Evolutionary conservation across 129 eudicot genomes (phyloP).

Genomic region (Daucus carota): DNA sequence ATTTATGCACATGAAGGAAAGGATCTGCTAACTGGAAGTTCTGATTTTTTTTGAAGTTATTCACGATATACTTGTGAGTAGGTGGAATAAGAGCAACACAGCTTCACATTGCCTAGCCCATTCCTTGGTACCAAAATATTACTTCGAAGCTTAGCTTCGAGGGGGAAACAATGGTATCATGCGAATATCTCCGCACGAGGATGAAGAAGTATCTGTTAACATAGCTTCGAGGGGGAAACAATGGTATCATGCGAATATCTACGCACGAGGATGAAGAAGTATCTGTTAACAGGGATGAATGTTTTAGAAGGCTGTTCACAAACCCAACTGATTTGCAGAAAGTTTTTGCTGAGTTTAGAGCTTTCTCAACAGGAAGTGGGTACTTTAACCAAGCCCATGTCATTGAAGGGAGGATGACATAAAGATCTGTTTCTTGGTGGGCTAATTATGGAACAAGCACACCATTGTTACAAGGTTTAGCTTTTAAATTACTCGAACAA

Average conservation of each 20-base stretch:
- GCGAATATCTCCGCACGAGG: too few relatives aligned
- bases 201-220: too few relatives aligned
- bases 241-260: too few relatives aligned
- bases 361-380: too few relatives aligned
- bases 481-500: too few relatives aligned
- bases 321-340: background rate
- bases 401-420: background rate
- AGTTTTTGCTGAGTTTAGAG: background rate
- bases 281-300: background rate
- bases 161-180: background rate
- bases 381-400: background rate
- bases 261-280: too few relatives aligned
- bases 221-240: too few relatives aligned
- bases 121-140: background rate
- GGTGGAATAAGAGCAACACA: slow-evolving; percentile 11
- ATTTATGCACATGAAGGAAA: slow-evolving; percentile 1
- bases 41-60: slow-evolving; percentile 2
- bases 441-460: background rate
- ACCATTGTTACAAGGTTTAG: background rate
- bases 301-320: background rate
- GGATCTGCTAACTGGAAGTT: background rate
- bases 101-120: slow-evolving; percentile 10
- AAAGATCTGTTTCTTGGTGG: background rate
- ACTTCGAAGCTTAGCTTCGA: background rate
- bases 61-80: background rate